Evolutionary conservation across 768 basidiomycete species (phyloP).

Genomic region (Mycena chlorophos): DNA sequence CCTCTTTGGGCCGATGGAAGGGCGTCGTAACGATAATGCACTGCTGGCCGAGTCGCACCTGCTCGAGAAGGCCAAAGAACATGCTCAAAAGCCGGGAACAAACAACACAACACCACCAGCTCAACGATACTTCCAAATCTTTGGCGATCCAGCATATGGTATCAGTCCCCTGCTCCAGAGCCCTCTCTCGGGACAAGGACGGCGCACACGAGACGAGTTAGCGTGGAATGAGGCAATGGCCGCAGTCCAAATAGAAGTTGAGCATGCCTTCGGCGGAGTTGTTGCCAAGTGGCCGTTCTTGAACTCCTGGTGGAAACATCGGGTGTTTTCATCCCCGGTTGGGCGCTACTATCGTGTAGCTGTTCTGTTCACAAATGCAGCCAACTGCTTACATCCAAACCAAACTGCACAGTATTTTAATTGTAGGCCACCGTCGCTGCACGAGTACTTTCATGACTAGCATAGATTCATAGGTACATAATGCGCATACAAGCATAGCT

Average conservation of each 20-base stretch:
- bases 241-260: slow-evolving; percentile 26
- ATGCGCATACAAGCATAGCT: neutral
- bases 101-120: slow-evolving; percentile 6
- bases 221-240: slow-evolving; percentile 29
- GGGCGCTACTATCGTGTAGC: slow-evolving; percentile 28
- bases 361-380: slow-evolving; percentile 26
- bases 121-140: slow-evolving; percentile 21
- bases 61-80: slow-evolving; percentile 4
- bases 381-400: slow-evolving; percentile 27
- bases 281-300: slow-evolving; percentile 27
- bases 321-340: slow-evolving; percentile 22
- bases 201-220: slow-evolving; percentile 16
- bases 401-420: slow-evolving; percentile 26
- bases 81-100: slow-evolving; percentile 12
- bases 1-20: slow-evolving; percentile 24
- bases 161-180: slow-evolving; percentile 19
- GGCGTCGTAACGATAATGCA: slow-evolving; percentile 22
- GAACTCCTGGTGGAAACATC: slow-evolving; percentile 23
- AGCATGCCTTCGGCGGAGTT: slow-evolving; percentile 30
- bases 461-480: neutral
- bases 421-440: slow-evolving; percentile 18
- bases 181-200: slow-evolving; percentile 15
- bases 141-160: slow-evolving; percentile 30
- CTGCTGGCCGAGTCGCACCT: slow-evolving; percentile 16
- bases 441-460: neutral